phyloP scores from a whole-genome alignment of 2,329 filamentous ascomycete genomes.

The Decorospora gaudefroyi region DNA sequence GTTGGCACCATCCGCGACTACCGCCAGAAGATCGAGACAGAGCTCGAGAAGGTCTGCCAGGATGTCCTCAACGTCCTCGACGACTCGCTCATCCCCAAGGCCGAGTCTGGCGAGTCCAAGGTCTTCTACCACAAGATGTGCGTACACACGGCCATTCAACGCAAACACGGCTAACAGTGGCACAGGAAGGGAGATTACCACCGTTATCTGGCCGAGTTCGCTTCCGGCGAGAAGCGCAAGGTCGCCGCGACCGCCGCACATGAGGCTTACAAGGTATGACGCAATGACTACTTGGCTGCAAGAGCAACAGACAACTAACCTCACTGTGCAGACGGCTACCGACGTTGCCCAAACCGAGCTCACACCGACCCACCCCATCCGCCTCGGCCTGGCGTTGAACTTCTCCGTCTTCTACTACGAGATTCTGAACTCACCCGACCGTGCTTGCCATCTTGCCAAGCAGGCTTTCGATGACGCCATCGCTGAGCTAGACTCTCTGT shows the following conservation, averaged over 20 bases:
- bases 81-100: constrained; percentile 90
- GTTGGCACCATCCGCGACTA: constrained; percentile 93
- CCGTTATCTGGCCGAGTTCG: constrained; percentile 93
- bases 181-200: constrained; percentile 95
- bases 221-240: constrained; percentile 90
- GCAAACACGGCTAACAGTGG: constrained; percentile 22
- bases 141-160: constrained; percentile 46
- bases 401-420: constrained; percentile 99
- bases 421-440: constrained; percentile 97
- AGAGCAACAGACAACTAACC: constrained; percentile 28
- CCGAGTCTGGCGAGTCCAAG: constrained; percentile 96
- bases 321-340: constrained; percentile 76
- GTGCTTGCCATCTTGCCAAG: constrained; percentile 97
- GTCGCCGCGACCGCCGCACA: constrained; percentile 81
- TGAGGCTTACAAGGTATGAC: constrained; percentile 93
- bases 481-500: constrained; percentile 95
- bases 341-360: constrained; percentile 98
- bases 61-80: constrained; percentile 96
- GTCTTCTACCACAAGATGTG: constrained; percentile 99
- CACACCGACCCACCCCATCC: constrained; percentile 96
- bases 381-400: constrained; percentile 95
- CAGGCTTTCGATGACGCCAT: constrained; percentile 99
- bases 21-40: constrained; percentile 96
- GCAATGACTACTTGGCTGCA: constrained; percentile 27
- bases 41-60: constrained; percentile 97